These are phyloP conservation scores for Aspergillus campestris DNA, from an alignment of 495 filamentous ascomycete genomes.

Conservation along the genomic window DNA sequence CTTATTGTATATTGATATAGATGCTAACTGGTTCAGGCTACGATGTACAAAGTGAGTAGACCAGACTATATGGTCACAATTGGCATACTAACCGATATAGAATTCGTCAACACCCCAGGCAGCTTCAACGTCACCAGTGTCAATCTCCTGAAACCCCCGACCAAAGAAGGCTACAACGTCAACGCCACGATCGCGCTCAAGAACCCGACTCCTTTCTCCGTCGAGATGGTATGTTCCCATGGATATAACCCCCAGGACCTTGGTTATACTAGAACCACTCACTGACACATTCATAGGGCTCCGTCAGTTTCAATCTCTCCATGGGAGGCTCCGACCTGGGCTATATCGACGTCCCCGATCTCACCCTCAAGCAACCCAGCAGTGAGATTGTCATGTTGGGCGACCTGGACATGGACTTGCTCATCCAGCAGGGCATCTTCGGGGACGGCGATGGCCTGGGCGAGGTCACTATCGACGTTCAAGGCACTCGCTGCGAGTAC, in stretches of 20 bases:
- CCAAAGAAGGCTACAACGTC: conserved; percentile 20
- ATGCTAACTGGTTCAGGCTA: conserved; percentile 10
- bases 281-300: conserved; percentile 11
- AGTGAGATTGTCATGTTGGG: conserved; percentile 14
- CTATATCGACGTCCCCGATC: conserved; percentile 20
- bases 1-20: background rate
- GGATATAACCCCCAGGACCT: background rate
- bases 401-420: conserved; percentile 11
- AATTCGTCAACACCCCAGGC: conserved; percentile 14
- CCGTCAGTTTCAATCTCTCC: conserved; percentile 22
- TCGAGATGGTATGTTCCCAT: conserved; percentile 16
- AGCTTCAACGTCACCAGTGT: conserved; percentile 21
- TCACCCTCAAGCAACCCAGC: conserved; percentile 11
- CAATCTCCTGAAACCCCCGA: conserved; percentile 11
- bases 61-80: background rate
- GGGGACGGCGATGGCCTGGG: conserved; percentile 8
- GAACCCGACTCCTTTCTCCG: conserved; percentile 16
- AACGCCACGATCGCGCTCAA: conserved; percentile 21
- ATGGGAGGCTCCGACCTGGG: conserved; percentile 14
- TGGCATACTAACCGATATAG: conserved; percentile 4
- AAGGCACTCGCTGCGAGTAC: conserved; percentile 19
- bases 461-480: conserved; percentile 17
- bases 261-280: background rate
- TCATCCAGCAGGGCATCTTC: conserved; percentile 14
- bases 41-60: conserved; percentile 15